phyloP scores from a whole-genome alignment of 1,284 basidiomycete species.

The Sporisorium iseilematis-ciliati region DNA sequence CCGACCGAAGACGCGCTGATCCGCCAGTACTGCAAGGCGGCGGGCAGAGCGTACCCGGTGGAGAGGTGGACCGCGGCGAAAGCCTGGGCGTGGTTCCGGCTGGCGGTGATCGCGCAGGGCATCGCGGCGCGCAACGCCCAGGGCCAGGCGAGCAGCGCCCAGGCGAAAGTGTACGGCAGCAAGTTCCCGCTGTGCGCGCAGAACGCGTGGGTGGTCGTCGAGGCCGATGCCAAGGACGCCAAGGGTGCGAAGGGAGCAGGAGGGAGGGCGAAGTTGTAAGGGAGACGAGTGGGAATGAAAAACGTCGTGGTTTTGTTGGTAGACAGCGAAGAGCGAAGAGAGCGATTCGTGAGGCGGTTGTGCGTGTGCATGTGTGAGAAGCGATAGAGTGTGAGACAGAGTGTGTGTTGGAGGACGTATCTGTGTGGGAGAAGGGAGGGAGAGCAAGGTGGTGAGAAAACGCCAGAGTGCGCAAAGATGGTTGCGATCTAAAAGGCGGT shows the following conservation, averaged over 20 bases:
- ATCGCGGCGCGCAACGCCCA: conserved; percentile 88
- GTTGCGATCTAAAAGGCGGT: no score
- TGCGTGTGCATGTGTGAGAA: no score
- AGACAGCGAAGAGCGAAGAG: no score
- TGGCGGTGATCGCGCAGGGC: conserved; percentile 89
- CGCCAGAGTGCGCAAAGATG: no score
- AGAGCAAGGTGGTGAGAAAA: no score
- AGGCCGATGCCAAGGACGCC: conserved; percentile 11
- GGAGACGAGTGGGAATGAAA: neutral
- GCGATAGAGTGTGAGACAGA: no score
- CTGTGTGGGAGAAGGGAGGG: no score
- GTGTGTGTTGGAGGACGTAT: no score
- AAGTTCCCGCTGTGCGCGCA: conserved; percentile 56
- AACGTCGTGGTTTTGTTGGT: no score
- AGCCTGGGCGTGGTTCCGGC: conserved; percentile 89
- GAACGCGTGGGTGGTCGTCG: conserved; percentile 27
- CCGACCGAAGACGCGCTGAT: conserved; percentile 79
- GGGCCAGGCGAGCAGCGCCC: conserved; percentile 86
- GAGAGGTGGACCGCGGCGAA: conserved; percentile 80
- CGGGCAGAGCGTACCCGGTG: conserved; percentile 78
- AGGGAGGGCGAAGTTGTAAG: conserved; percentile 18
- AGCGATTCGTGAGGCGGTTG: conserved; percentile 2
- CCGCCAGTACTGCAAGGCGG: conserved; percentile 79
- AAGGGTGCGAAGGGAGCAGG: no score
- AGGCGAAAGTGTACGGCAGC: conserved; percentile 55